Percentiles rank a stretch among this genome's conserved stretches.
Conservation (phyloP, 140 eudicot species). For the Ambrosia hybrid region DNA sequence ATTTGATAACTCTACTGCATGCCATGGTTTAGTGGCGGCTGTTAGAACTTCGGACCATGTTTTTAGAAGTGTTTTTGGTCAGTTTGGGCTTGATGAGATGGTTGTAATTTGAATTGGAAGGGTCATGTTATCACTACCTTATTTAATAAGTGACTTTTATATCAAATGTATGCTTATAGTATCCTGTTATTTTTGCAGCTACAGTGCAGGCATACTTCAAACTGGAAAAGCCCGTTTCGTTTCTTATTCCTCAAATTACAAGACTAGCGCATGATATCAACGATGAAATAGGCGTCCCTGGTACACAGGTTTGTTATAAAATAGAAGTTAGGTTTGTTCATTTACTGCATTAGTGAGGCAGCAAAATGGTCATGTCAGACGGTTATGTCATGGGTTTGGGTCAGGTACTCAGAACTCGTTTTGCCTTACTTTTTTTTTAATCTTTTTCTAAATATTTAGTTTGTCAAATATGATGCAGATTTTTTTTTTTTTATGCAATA, state of each 20-base stretch:
- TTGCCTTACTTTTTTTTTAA: not conserved
- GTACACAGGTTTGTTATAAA: conserved; percentile 50
- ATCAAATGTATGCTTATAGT: conserved; percentile 10
- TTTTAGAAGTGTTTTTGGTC: not conserved
- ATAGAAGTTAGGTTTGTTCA: not conserved
- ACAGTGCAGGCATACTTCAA: conserved; percentile 63
- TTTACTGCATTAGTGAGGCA: conserved; percentile 7
- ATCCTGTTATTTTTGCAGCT: conserved; percentile 48
- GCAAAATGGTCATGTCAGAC: not conserved
- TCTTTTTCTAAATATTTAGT: not conserved
- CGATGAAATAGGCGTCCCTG: conserved; percentile 70
- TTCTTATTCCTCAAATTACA: conserved; percentile 57
- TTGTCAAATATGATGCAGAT: conserved; percentile 5
- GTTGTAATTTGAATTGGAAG: conserved; percentile 1
- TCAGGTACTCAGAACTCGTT: not conserved
- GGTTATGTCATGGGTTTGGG: no score
- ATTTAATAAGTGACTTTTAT: not conserved
- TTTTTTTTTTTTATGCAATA: not conserved
- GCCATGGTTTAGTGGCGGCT: not conserved
- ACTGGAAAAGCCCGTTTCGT: conserved; percentile 59
- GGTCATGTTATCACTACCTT: not conserved
- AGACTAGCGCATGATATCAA: conserved; percentile 72
- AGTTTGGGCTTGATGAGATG: conserved; percentile 1
- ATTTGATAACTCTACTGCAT: not conserved
- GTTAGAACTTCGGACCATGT: not conserved